These are phyloP conservation scores for Kwoniella botswanensis DNA, from an alignment of 768 basidiomycete genomes.

Conservation along the genomic window DNA sequence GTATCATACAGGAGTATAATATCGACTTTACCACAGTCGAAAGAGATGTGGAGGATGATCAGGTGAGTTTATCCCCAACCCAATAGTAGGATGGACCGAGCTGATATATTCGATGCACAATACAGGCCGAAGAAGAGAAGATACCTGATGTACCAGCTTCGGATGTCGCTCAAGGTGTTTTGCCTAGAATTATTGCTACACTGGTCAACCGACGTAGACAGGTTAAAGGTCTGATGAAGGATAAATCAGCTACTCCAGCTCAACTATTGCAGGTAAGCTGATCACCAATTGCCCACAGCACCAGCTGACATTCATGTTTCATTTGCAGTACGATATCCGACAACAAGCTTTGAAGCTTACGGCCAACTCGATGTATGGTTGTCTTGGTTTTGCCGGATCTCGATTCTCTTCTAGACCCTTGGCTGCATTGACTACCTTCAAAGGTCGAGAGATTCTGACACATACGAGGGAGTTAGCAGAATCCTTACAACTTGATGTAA, in stretches of 20 bases:
- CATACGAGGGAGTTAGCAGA: constrained; percentile 92
- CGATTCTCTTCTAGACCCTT: constrained; percentile 94
- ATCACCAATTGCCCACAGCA: neutral
- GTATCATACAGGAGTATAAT: constrained; percentile 99
- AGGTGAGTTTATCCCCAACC: constrained; percentile 37
- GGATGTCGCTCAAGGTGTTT: constrained; percentile 77
- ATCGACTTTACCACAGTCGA: constrained; percentile 98
- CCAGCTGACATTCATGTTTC: neutral
- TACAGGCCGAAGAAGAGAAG: constrained; percentile 72
- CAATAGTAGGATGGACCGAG: neutral
- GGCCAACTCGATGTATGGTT: constrained; percentile 99
- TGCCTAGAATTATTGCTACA: constrained; percentile 97
- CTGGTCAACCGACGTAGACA: constrained; percentile 86
- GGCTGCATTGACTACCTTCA: constrained; percentile 96
- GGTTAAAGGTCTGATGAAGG: constrained; percentile 95
- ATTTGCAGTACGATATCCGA: constrained; percentile 85
- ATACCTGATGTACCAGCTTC: constrained; percentile 84
- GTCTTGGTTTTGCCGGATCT: constrained; percentile 96
- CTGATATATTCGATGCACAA: neutral
- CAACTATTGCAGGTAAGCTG: constrained; percentile 79
- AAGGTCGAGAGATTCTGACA: constrained; percentile 95
- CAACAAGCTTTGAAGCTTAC: constrained; percentile 96
- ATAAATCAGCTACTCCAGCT: constrained; percentile 68
- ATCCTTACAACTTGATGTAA: constrained; percentile 81
- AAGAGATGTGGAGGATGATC: constrained; percentile 67